Base-by-base conservation (phyloP, 139 green algal species). In the Pedinophyceae sp. region DNA sequence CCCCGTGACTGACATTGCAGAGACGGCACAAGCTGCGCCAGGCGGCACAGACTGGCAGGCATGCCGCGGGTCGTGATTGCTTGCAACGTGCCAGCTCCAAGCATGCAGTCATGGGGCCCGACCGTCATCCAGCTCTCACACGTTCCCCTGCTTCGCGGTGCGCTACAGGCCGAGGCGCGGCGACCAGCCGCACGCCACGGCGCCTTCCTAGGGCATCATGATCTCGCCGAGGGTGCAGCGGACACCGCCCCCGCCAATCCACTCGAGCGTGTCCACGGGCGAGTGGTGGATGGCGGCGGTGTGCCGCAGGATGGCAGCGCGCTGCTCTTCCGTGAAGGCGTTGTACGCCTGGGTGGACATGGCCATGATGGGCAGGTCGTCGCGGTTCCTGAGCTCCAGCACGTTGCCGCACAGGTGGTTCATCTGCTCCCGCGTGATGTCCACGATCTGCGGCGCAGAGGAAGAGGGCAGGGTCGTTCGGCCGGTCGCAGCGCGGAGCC, bases 351-450 rank as follows among this genome's bases (percentile, higher is more conserved):
- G 69, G 4, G 70, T 71, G 23, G 67, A 81, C 81, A 95, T 91
- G 27, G 82, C 83, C 70, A 97, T 71, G 27, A 88, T 70, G 10
- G 88, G 88, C 62, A 93, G 62, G 2, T 83, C 83, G 24, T 68
- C 59, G 26, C 74, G 75, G 66, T 89, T 72, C 59, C 84, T 61
- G 50, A 97, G 55, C 78, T 97, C 88, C 34, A 97, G 60, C 30
- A 84, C 80, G 59, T 97, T 97, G 57, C 88, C 88, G 56, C 82
- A 93, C 52, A 97, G 67, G 2, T 57, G 47, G 25, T 78, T 77
- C 86, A 95, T 93, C 70, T 97, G 88, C 18, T 59, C 62, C 28
- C 63, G 61, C 38, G 58, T 85, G 76, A 97, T 95, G 38, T 93
- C 65, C 20, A 97, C 77, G 20, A 97, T 72, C 65, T 82, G 74